Conservation (phyloP, 2,329 filamentous ascomycete genomes). For the Colletotrichum lupini region DNA sequence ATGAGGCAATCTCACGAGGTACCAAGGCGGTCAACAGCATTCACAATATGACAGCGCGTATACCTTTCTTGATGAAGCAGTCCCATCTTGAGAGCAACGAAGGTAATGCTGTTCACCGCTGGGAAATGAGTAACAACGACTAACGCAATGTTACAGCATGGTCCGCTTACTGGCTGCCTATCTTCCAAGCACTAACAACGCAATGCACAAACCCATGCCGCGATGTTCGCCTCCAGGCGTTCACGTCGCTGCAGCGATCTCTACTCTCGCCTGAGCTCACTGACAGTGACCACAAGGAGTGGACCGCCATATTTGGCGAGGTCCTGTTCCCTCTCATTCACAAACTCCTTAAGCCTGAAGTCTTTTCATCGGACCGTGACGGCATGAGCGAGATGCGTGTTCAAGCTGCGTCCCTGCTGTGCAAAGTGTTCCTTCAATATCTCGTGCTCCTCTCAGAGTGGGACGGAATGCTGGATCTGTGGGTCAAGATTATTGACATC, state of each 20-base stretch:
- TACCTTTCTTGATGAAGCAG: constrained; percentile 88
- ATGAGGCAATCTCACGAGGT: constrained; percentile 79
- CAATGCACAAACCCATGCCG: constrained; percentile 96
- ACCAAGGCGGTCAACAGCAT: constrained; percentile 85
- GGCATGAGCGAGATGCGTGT: constrained; percentile 97
- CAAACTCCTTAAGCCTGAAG: constrained; percentile 89
- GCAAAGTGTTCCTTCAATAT: constrained; percentile 96
- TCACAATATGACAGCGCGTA: constrained; percentile 82
- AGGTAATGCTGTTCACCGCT: constrained; percentile 59
- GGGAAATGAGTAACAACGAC: constrained; percentile 14
- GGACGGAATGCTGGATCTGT: constrained; percentile 90
- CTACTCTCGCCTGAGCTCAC: constrained; percentile 87
- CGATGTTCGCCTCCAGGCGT: constrained; percentile 89
- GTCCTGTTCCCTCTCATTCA: constrained; percentile 93
- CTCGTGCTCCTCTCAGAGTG: constrained; percentile 85
- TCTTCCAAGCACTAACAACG: constrained; percentile 86
- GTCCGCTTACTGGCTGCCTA: constrained; percentile 97
- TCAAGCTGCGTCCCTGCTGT: constrained; percentile 89
- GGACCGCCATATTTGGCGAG: constrained; percentile 94
- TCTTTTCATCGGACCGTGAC: constrained; percentile 88
- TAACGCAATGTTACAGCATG: constrained; percentile 71
- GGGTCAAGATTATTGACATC: constrained; percentile 91
- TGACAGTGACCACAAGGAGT: constrained; percentile 86
- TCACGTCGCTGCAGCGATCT: constrained; percentile 85
- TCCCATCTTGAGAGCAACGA: constrained; percentile 91